Percentiles rank a stretch among this genome's conserved stretches.
These are phyloP conservation scores for Chiua virens DNA, from an alignment of 768 basidiomycete genomes.

Conservation along the genomic window DNA sequence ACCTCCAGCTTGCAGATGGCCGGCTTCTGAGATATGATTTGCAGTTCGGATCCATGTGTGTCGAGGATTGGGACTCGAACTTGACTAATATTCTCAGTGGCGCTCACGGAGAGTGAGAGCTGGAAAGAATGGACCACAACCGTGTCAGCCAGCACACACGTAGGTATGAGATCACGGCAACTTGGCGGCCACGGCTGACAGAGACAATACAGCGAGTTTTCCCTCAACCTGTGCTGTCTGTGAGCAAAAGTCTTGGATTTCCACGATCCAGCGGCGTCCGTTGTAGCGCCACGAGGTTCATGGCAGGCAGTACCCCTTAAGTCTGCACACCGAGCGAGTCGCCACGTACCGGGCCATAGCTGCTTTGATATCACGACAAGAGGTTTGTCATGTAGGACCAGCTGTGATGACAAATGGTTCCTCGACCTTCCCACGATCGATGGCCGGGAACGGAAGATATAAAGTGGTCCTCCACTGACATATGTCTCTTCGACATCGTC, in stretches of 20 bases:
- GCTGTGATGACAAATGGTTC: background rate
- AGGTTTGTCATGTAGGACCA: conserved; percentile 1
- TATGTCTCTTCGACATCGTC: conserved; percentile 2
- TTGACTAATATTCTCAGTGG: background rate
- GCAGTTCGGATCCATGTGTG: background rate
- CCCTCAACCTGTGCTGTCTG: conserved; percentile 16
- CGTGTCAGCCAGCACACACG: conserved; percentile 13
- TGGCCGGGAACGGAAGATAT: conserved; percentile 8
- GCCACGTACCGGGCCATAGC: too few species aligned
- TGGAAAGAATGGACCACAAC: background rate
- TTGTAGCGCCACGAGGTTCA: too few species aligned
- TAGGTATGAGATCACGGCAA: background rate
- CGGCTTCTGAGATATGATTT: background rate
- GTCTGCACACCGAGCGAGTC: too few species aligned
- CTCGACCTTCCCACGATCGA: conserved; percentile 25
- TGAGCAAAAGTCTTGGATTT: conserved; percentile 1
- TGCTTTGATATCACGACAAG: too few species aligned
- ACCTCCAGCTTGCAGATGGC: too few species aligned
- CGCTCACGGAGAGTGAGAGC: background rate
- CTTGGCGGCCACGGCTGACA: conserved; percentile 3
- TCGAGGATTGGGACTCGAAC: background rate
- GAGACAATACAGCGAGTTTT: conserved; percentile 3
- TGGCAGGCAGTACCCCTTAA: too few species aligned
- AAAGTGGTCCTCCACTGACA: conserved; percentile 5
- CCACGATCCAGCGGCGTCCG: background rate